Percentiles rank a stretch among this genome's conserved stretches.
Evolutionary conservation across 2,329 filamentous ascomycete genomes (phyloP).

Genomic region (Dendrostoma leiphaemia): DNA sequence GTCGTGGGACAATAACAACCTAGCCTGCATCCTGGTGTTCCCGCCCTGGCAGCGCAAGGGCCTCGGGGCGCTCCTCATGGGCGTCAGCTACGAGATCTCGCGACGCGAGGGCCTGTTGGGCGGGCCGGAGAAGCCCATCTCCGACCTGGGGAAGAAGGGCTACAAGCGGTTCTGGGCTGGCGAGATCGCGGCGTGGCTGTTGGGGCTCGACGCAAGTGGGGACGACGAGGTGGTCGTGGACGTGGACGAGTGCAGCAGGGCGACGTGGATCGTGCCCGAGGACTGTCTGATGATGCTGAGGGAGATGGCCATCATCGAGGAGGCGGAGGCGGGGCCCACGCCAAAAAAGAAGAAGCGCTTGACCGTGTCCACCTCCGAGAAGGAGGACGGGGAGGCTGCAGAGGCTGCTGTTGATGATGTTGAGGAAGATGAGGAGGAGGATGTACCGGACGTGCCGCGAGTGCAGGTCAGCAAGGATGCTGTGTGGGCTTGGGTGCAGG

Average conservation of each 20-base stretch:
- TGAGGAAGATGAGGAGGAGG: constrained; percentile 29
- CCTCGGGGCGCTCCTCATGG: constrained; percentile 85
- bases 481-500: constrained; percentile 65
- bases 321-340: constrained; percentile 50
- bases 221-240: constrained; percentile 53
- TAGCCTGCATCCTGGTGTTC: constrained; percentile 94
- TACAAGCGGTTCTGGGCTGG: constrained; percentile 86
- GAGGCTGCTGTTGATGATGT: constrained; percentile 24
- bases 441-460: constrained; percentile 35
- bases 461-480: constrained; percentile 53
- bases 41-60: constrained; percentile 93
- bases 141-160: constrained; percentile 76
- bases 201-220: constrained; percentile 39
- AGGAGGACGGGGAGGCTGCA: constrained; percentile 23
- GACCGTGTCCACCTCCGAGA: not conserved
- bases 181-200: constrained; percentile 72
- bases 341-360: constrained; percentile 28
- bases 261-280: constrained; percentile 81
- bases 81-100: constrained; percentile 88
- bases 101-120: constrained; percentile 79
- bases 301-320: constrained; percentile 72
- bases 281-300: constrained; percentile 78
- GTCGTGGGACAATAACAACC: constrained; percentile 97
- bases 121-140: constrained; percentile 91
- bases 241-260: constrained; percentile 68